Percentiles rank a stretch among this genome's conserved stretches.
Evolutionary conservation across 2,329 filamentous ascomycete genomes (phyloP).

Genomic region (Fusarium secorum): DNA sequence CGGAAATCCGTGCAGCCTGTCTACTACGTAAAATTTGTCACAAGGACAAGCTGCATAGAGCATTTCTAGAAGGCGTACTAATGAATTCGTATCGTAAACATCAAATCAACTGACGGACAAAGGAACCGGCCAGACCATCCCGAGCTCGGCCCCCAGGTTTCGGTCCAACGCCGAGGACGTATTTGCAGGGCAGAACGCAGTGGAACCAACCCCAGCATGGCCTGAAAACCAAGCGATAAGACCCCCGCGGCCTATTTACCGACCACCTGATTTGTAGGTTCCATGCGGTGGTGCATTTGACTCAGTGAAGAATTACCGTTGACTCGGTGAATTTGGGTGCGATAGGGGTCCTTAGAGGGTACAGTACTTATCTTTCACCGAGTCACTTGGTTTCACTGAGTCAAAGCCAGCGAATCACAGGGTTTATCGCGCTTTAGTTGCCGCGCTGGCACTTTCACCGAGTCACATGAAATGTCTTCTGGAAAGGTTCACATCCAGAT

Average conservation of each 20-base stretch:
- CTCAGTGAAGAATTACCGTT: constrained; percentile 26
- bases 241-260: constrained; percentile 8
- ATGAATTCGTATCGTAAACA: background rate
- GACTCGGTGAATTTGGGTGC: constrained; percentile 22
- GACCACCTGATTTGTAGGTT: constrained; percentile 23
- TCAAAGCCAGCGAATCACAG: constrained; percentile 18
- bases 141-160: constrained; percentile 25
- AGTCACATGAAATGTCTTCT: constrained; percentile 9
- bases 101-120: background rate
- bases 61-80: constrained; percentile 11
- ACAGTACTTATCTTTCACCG: constrained; percentile 26
- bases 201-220: constrained; percentile 1
- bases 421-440: constrained; percentile 20
- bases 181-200: background rate
- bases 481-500: background rate
- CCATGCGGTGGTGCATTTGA: background rate
- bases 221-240: constrained; percentile 11
- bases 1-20: background rate
- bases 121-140: background rate
- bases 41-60: background rate
- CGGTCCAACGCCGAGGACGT: constrained; percentile 18
- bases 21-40: background rate
- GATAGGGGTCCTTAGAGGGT: background rate
- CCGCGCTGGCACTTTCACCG: constrained; percentile 21
- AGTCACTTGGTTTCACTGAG: constrained; percentile 34